Conservation (phyloP, 176 grass and related monocot genomes). For the Avena insularis region DNA sequence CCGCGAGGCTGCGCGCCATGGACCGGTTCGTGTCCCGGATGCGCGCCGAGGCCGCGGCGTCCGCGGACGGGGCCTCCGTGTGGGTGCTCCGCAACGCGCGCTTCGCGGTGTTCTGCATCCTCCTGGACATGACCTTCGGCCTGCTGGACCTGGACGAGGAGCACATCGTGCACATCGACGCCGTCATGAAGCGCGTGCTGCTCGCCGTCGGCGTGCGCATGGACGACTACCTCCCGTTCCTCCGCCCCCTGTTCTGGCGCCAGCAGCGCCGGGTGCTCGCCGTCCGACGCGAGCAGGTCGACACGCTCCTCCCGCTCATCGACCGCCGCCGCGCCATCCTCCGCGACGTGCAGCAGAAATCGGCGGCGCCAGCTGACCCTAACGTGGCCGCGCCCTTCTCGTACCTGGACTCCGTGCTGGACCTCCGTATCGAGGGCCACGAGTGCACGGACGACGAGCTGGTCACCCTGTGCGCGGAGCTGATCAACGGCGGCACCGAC, state of each 20-base stretch:
- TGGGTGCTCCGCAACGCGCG: slow-evolving; percentile 97
- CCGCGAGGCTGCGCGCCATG: slow-evolving; percentile 66
- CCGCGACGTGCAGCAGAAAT: slow-evolving; percentile 17
- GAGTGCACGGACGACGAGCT: slow-evolving; percentile 58
- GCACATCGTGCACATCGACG: slow-evolving; percentile 68
- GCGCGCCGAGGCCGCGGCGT: slow-evolving; percentile 61
- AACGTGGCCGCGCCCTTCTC: slow-evolving; percentile 73
- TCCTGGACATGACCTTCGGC: slow-evolving; percentile 90
- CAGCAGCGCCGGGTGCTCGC: slow-evolving; percentile 64
- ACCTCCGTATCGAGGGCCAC: slow-evolving; percentile 66
- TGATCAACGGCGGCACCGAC: slow-evolving; percentile 90
- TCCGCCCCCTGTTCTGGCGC: slow-evolving; percentile 65
- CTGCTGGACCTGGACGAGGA: slow-evolving; percentile 77
- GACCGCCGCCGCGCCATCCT: slow-evolving; percentile 67
- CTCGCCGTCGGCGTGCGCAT: slow-evolving; percentile 64
- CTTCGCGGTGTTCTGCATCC: slow-evolving; percentile 89
- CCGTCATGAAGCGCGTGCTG: slow-evolving; percentile 86
- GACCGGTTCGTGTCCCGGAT: slow-evolving; percentile 80
- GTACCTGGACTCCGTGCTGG: slow-evolving; percentile 89
- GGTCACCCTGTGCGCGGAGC: slow-evolving; percentile 84
- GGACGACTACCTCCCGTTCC: slow-evolving; percentile 96
- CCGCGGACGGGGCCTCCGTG: slow-evolving; percentile 51
- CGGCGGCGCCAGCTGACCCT: background rate
- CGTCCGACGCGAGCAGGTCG: slow-evolving; percentile 69
- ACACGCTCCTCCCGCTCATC: slow-evolving; percentile 74